Percentiles rank a stretch among this genome's conserved stretches.
Evolutionary conservation across 768 basidiomycete genomes (phyloP).

Genomic region (Pulveroboletus sp.): DNA sequence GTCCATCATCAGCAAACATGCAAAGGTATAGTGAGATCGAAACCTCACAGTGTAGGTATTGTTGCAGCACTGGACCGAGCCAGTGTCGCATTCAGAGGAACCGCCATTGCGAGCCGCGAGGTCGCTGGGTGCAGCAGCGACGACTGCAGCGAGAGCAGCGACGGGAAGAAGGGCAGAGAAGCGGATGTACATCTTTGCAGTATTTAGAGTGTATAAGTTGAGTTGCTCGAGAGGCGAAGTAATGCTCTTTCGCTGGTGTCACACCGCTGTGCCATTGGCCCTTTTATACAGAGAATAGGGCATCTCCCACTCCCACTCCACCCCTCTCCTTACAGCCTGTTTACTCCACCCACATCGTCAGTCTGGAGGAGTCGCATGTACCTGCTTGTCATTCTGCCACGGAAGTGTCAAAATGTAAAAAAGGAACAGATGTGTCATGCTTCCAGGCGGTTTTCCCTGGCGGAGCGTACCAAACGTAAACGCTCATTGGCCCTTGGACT

Average conservation of each 20-base stretch:
- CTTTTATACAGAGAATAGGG: constrained; percentile 8
- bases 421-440: no score
- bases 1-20: not conserved
- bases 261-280: not conserved
- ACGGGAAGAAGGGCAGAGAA: constrained; percentile 5
- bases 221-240: not conserved
- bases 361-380: not conserved
- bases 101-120: not conserved
- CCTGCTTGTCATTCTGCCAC: not conserved
- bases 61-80: constrained; percentile 10
- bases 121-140: constrained; percentile 3
- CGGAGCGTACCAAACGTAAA: not conserved
- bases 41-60: not conserved
- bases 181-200: constrained; percentile 9
- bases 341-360: not conserved
- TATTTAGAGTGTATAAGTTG: not conserved
- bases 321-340: not conserved
- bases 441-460: not conserved
- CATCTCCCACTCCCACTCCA: not conserved
- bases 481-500: not conserved
- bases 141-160: constrained; percentile 5
- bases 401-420: not conserved
- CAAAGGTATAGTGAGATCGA: no score
- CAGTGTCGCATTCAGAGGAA: constrained; percentile 9
- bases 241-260: not conserved